These are phyloP conservation scores for Akanthomyces muscarius DNA, from an alignment of 2,329 filamentous ascomycete species.

Conservation along the genomic window DNA sequence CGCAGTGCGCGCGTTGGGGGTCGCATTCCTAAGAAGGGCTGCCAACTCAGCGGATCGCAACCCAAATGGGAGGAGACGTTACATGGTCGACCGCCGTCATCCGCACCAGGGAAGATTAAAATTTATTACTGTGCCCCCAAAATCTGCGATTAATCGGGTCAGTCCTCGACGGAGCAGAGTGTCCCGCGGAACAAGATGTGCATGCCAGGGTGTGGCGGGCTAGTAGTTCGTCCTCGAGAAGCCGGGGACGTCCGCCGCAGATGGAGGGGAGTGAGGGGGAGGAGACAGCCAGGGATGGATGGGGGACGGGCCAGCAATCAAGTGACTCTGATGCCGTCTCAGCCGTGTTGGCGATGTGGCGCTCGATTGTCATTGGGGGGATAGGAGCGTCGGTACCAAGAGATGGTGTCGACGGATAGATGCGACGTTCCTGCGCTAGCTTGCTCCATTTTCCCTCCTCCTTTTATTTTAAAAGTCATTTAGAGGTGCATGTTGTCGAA, in stretches of 20 bases:
- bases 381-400: not conserved
- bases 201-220: constrained; percentile 3
- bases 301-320: not conserved
- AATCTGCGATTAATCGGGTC: not conserved
- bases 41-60: constrained; percentile 5
- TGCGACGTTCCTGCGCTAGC: constrained; percentile 18
- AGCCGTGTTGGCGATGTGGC: constrained; percentile 9
- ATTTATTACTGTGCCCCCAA: no score
- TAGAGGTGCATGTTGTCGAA: not conserved
- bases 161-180: not conserved
- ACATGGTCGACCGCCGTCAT: constrained; percentile 8
- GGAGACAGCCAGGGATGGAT: not conserved
- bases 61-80: constrained; percentile 10
- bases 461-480: not conserved
- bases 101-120: not conserved
- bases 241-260: not conserved
- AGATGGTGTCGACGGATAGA: constrained; percentile 5
- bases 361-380: constrained; percentile 7
- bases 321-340: constrained; percentile 2
- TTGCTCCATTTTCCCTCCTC: not conserved
- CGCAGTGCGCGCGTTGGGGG: not conserved
- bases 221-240: not conserved
- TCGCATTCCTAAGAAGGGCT: constrained; percentile 12
- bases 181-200: not conserved
- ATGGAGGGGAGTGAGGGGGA: not conserved